phyloP scores from a whole-genome alignment of 257 asterid genomes.

The Orobanche coerulescens region DNA sequence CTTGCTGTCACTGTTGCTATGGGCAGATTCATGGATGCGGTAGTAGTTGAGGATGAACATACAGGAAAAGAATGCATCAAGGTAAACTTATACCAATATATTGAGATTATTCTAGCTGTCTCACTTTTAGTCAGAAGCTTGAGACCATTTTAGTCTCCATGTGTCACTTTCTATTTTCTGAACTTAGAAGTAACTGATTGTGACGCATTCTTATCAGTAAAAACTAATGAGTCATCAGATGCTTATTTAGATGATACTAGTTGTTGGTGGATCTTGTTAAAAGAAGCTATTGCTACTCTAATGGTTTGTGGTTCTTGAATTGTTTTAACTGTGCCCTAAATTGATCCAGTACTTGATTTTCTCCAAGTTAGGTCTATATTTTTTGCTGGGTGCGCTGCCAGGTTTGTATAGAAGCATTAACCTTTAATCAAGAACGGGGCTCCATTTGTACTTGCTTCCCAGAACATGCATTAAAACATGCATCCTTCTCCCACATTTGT shows the following conservation, averaged over 20 bases:
- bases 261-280: not conserved
- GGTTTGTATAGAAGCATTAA: not conserved
- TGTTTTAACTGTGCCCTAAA: not conserved
- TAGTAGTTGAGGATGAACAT: conserved; percentile 90
- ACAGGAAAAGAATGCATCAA: conserved; percentile 97
- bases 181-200: not conserved
- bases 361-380: not conserved
- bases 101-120: conserved; percentile 15
- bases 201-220: not conserved
- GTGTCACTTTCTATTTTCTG: conserved; percentile 11
- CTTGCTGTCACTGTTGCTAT: conserved; percentile 99
- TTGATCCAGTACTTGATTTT: conserved; percentile 1
- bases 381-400: not conserved
- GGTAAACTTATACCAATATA: conserved; percentile 33
- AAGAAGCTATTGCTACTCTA: not conserved
- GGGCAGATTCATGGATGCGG: conserved; percentile 99
- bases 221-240: conserved; percentile 3
- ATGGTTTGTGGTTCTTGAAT: conserved; percentile 4
- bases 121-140: not conserved
- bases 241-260: not conserved
- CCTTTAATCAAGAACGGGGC: not conserved
- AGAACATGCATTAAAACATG: no score
- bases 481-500: no score
- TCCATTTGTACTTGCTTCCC: not conserved
- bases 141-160: not conserved